Percentiles rank a stretch among this genome's conserved stretches.
phyloP scores from a whole-genome alignment of 331 rosid genomes.

The Prunus yedoensis region DNA sequence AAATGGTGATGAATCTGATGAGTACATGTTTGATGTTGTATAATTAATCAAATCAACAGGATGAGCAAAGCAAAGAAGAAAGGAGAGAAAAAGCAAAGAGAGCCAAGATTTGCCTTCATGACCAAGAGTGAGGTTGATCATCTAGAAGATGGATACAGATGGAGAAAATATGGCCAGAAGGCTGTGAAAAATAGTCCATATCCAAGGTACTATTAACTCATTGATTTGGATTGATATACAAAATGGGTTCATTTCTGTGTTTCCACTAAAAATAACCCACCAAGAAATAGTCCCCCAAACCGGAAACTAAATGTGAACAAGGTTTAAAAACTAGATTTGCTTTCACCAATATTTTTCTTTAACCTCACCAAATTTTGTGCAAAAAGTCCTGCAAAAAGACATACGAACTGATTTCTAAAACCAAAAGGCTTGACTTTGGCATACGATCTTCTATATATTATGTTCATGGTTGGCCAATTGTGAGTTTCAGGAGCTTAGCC shows the following conservation, averaged over 20 bases:
- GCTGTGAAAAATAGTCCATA: constrained; percentile 93
- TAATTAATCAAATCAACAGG: constrained; percentile 27
- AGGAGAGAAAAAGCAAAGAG: constrained; percentile 77
- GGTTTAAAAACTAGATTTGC: no score
- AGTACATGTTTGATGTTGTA: constrained; percentile 22
- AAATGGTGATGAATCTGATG: background rate
- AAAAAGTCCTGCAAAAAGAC: background rate
- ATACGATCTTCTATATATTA: background rate
- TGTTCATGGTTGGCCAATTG: no score
- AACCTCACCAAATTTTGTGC: constrained; percentile 4
- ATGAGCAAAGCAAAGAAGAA: constrained; percentile 67
- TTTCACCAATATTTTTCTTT: background rate
- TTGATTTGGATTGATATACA: constrained; percentile 2
- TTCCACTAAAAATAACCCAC: constrained; percentile 2
- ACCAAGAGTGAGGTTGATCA: constrained; percentile 97
- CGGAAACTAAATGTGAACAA: no score
- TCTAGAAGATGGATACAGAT: constrained; percentile 93
- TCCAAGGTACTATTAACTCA: constrained; percentile 59
- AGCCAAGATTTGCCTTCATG: constrained; percentile 89
- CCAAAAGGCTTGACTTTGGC: constrained; percentile 1
- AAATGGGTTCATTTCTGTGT: background rate
- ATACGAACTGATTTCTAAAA: background rate
- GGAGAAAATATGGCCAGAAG: constrained; percentile 98
- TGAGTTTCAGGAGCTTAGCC: no score
- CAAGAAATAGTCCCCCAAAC: background rate